Percentiles rank a stretch among this genome's conserved stretches.
These are phyloP conservation scores for Nowakowskiella sp. DNA, from an alignment of 192 early-diverging fungal genomes.

Conservation along the genomic window DNA sequence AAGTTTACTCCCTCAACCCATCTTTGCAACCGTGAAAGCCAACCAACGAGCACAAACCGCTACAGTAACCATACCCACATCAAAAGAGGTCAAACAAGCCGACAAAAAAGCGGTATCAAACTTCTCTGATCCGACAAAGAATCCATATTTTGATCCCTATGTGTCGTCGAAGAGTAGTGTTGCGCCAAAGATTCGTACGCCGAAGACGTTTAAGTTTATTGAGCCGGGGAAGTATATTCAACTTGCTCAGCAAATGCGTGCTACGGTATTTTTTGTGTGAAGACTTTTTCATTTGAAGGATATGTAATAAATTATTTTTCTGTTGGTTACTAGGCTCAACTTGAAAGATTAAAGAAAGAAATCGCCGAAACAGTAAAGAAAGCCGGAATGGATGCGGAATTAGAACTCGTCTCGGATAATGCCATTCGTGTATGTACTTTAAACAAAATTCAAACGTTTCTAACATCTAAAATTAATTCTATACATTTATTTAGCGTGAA, in stretches of 20 bases:
- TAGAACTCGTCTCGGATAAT: constrained; percentile 64
- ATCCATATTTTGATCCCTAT: constrained; percentile 80
- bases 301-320: background rate
- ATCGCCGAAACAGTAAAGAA: constrained; percentile 65
- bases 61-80: background rate
- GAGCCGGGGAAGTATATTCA: constrained; percentile 73
- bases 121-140: constrained; percentile 63
- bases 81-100: constrained; percentile 15
- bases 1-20: constrained; percentile 24
- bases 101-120: constrained; percentile 28
- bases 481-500: constrained; percentile 36
- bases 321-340: constrained; percentile 31
- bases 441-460: background rate
- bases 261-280: constrained; percentile 23
- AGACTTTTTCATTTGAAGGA: constrained; percentile 1
- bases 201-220: constrained; percentile 67
- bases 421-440: constrained; percentile 45
- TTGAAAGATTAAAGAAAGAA: constrained; percentile 66
- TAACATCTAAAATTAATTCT: constrained; percentile 1
- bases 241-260: constrained; percentile 71
- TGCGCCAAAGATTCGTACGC: constrained; percentile 32
- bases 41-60: constrained; percentile 52
- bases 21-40: constrained; percentile 54
- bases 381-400: constrained; percentile 63
- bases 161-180: constrained; percentile 33